A percentile compares a stretch with the other conserved stretches of the same genome.
These are phyloP conservation scores for Fusarium metavorans DNA, from an alignment of 2,329 filamentous ascomycete species.

Conservation along the genomic window DNA sequence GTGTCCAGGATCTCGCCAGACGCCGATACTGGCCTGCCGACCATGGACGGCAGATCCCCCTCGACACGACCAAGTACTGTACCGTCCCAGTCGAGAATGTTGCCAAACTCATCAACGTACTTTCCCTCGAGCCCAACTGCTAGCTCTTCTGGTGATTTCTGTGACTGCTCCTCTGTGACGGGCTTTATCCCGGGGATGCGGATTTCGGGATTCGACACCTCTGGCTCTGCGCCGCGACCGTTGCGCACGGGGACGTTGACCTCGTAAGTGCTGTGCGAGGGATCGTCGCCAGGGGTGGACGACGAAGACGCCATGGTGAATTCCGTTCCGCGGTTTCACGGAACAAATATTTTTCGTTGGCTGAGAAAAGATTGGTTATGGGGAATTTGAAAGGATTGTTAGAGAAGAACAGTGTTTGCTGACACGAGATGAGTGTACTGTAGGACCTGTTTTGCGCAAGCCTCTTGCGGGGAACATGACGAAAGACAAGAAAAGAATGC, in stretches of 20 bases:
- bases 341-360: neutral
- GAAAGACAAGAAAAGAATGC: conserved; percentile 19
- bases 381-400: conserved; percentile 9
- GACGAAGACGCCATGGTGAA: conserved; percentile 2
- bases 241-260: conserved; percentile 41
- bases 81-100: conserved; percentile 63
- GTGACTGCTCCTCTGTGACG: conserved; percentile 42
- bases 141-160: conserved; percentile 47
- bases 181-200: conserved; percentile 57
- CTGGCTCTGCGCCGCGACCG: conserved; percentile 19
- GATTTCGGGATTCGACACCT: conserved; percentile 42
- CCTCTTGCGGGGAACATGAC: conserved; percentile 42
- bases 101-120: conserved; percentile 65
- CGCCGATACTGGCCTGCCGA: conserved; percentile 60
- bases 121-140: conserved; percentile 60
- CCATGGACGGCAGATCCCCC: conserved; percentile 67
- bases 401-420: conserved; percentile 13
- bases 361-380: neutral
- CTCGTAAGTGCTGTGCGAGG: conserved; percentile 44
- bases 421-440: conserved; percentile 9
- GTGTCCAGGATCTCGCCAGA: conserved; percentile 73
- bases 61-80: conserved; percentile 64
- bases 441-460: neutral
- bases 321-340: neutral
- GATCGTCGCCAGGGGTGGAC: conserved; percentile 35